Evolutionary conservation across 2,329 filamentous ascomycete species (phyloP).

Genomic region (Chaetomium strumarium): DNA sequence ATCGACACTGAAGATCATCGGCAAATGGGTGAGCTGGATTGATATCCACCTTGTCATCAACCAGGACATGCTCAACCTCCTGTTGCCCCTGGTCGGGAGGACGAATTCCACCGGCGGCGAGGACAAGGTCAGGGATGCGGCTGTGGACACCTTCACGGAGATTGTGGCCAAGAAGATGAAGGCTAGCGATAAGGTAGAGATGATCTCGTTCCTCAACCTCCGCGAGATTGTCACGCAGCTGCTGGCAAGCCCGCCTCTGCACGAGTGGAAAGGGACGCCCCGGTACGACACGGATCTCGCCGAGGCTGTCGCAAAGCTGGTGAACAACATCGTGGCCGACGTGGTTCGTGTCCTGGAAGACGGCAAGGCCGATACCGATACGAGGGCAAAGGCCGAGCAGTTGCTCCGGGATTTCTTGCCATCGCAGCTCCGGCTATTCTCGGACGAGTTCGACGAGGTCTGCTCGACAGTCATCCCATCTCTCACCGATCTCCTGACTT

Average conservation of each 20-base stretch:
- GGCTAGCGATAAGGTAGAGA: conserved; percentile 82
- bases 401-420: conserved; percentile 80
- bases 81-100: conserved; percentile 84
- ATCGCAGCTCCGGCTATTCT: conserved; percentile 86
- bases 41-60: conserved; percentile 93
- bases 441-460: conserved; percentile 96
- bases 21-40: conserved; percentile 98
- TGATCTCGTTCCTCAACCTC: conserved; percentile 87
- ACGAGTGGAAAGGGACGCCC: conserved; percentile 71
- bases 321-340: conserved; percentile 84
- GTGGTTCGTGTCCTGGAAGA: conserved; percentile 82
- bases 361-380: conserved; percentile 51
- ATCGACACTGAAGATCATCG: conserved; percentile 84
- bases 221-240: conserved; percentile 80
- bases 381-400: conserved; percentile 69
- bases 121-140: conserved; percentile 81
- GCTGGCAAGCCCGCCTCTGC: conserved; percentile 72
- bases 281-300: conserved; percentile 94
- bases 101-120: conserved; percentile 54
- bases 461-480: conserved; percentile 94
- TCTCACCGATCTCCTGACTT: conserved; percentile 84
- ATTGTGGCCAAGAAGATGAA: conserved; percentile 99
- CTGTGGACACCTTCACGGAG: conserved; percentile 91
- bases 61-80: conserved; percentile 73
- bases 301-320: conserved; percentile 89